Base-by-base conservation (phyloP, 805 yeast genomes). In the Cyberlindnera saturnus region DNA sequence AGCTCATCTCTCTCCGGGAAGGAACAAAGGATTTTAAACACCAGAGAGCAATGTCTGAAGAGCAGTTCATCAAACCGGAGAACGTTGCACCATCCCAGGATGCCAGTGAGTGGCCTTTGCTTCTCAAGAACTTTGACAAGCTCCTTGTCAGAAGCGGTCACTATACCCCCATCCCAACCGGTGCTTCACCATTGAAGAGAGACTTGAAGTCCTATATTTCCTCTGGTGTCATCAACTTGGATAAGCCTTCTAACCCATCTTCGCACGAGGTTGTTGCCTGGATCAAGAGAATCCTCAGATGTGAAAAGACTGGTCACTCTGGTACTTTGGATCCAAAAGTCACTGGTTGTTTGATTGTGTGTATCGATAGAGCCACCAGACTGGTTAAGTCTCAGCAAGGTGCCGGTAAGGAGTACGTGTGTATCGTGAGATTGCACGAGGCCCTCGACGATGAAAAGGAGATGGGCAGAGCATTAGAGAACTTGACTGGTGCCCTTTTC, bases 221-320 rank as follows among this genome's bases (percentile, higher is more conserved):
- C 39, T 82, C 96, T 6, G 99, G 99, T 75, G 96, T 93, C 41
- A 91, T 93, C 64, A 93, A 93, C 73, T 76, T 93, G 58, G 99
- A 93, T 72, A 93, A 93, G 65, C 99, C 99, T 55, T 86, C 96
- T 23, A 93, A 93, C 68, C 99, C 99, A 55, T 87, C 96, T 36
- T 88, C 96, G 43, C 99, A 93, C 71, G 99, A 93, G 74, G 99
- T 93, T 63, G 99, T 93, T 59, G 99, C 99, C 19, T 93, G 99
- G 99, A 81, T 93, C 61, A 93, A 93, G 73, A 78, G 98, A 67
- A 93, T 93, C 56, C 75, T 93, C 60, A 82, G 98, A 66, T 85
- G 82, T 48, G 98, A 93, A 69, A 93, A 93, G 69, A 93, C 99
- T 47, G 99, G 99, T 71, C 99, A 93, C 70, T 87, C 96, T 42